phyloP scores from a whole-genome alignment of 331 rosid genomes.

The Rhamnella rubrinervis region DNA sequence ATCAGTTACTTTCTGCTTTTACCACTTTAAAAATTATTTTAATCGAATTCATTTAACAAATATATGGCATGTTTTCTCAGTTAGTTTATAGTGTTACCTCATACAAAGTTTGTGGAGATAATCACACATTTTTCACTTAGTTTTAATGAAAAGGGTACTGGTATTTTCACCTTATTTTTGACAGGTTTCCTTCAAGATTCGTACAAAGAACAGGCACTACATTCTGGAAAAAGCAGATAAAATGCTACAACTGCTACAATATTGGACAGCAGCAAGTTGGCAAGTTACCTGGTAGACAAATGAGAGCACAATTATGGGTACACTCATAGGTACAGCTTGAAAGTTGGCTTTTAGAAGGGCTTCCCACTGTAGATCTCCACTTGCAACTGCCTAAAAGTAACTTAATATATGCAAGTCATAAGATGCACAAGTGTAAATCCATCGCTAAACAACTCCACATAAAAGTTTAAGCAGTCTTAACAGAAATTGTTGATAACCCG shows the following conservation, averaged over 20 bases:
- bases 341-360: slow-evolving; percentile 77
- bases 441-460: background rate
- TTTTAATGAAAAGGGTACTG: background rate
- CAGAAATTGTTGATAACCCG: background rate
- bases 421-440: slow-evolving; percentile 7
- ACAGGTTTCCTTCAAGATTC: slow-evolving; percentile 79
- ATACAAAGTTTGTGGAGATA: background rate
- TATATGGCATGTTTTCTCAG: no score
- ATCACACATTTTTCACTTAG: background rate
- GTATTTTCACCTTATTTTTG: slow-evolving; percentile 74
- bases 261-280: slow-evolving; percentile 17
- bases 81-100: background rate
- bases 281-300: slow-evolving; percentile 82
- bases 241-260: slow-evolving; percentile 26
- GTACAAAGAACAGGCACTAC: slow-evolving; percentile 85
- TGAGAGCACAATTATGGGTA: slow-evolving; percentile 77
- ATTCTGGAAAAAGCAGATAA: slow-evolving; percentile 54
- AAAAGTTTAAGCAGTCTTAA: no score
- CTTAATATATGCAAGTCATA: slow-evolving; percentile 1
- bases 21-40: no score
- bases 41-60: no score
- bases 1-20: background rate
- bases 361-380: slow-evolving; percentile 71
- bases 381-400: slow-evolving; percentile 62
- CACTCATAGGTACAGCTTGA: slow-evolving; percentile 80